phyloP scores from a whole-genome alignment of 148 eudicot species.

The Chenopodium suecicum region DNA sequence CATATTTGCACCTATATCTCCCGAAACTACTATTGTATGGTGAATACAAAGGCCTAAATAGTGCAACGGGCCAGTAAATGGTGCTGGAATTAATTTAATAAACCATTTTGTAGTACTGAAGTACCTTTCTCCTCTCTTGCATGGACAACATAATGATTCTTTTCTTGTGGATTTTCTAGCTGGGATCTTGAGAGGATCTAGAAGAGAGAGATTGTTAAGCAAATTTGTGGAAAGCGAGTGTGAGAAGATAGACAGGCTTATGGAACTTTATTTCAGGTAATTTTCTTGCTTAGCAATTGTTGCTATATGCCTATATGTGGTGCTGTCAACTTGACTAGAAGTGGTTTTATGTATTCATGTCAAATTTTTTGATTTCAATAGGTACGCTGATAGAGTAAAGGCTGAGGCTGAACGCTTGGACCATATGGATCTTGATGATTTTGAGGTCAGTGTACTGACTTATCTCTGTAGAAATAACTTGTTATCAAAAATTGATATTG shows the following conservation, averaged over 20 bases:
- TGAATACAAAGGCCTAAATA: constrained; percentile 4
- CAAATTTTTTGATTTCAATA: constrained; percentile 24
- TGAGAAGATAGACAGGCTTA: constrained; percentile 95
- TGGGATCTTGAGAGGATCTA: constrained; percentile 91
- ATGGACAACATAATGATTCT: background rate
- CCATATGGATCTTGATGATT: constrained; percentile 84
- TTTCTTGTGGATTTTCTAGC: constrained; percentile 40
- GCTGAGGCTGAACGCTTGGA: constrained; percentile 74
- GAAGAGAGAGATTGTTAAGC: constrained; percentile 92
- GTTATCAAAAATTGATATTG: constrained; percentile 12
- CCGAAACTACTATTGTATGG: background rate
- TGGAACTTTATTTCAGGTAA: constrained; percentile 96
- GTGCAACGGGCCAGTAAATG: background rate
- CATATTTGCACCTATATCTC: background rate
- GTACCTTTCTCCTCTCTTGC: background rate
- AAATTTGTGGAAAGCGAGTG: constrained; percentile 93
- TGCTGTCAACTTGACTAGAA: constrained; percentile 1
- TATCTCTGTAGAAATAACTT: background rate
- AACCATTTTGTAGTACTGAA: background rate
- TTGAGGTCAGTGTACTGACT: constrained; percentile 53
- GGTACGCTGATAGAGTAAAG: constrained; percentile 87
- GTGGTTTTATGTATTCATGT: constrained; percentile 1
- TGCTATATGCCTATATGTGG: background rate
- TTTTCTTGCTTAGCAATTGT: constrained; percentile 9
- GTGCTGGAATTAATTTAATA: background rate